Evolutionary conservation across 2,329 filamentous ascomycete genomes (phyloP).

Genomic region (Alternaria angustiovoidea): DNA sequence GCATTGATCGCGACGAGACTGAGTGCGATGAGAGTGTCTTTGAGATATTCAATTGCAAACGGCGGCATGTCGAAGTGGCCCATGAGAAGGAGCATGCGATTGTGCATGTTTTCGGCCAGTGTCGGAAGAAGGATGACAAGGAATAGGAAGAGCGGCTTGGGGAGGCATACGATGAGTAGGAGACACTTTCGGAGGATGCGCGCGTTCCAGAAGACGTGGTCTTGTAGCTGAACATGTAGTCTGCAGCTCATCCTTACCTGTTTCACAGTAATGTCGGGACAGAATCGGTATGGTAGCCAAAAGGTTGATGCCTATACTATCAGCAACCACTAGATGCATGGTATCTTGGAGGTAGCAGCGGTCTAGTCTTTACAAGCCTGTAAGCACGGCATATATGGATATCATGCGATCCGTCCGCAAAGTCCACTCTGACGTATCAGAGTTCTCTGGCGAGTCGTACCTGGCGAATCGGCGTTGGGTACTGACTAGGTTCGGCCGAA

Average conservation of each 20-base stretch:
- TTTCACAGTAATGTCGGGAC: neutral
- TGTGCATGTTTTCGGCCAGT: neutral
- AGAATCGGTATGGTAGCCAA: neutral
- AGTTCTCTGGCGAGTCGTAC: neutral
- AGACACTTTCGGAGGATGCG: neutral
- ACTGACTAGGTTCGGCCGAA: conserved; percentile 6
- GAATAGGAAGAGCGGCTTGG: neutral
- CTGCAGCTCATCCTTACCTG: neutral
- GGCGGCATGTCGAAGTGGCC: too few species aligned
- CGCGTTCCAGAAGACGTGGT: neutral
- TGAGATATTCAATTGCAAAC: too few species aligned
- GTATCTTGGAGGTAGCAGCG: neutral
- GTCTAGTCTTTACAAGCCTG: neutral
- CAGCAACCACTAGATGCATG: too few species aligned
- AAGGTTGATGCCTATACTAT: neutral
- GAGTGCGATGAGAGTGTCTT: too few species aligned
- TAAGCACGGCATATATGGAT: neutral
- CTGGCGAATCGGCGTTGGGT: neutral
- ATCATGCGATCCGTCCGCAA: neutral
- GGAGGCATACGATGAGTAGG: conserved; percentile 2
- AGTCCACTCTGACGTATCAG: neutral
- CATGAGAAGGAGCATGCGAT: conserved; percentile 1
- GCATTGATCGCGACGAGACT: too few species aligned
- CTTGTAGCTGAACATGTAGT: neutral
- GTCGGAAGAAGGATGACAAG: neutral